Evolutionary conservation across 1,284 basidiomycete genomes (phyloP).

Genomic region (Macrocystidia cucumis): DNA sequence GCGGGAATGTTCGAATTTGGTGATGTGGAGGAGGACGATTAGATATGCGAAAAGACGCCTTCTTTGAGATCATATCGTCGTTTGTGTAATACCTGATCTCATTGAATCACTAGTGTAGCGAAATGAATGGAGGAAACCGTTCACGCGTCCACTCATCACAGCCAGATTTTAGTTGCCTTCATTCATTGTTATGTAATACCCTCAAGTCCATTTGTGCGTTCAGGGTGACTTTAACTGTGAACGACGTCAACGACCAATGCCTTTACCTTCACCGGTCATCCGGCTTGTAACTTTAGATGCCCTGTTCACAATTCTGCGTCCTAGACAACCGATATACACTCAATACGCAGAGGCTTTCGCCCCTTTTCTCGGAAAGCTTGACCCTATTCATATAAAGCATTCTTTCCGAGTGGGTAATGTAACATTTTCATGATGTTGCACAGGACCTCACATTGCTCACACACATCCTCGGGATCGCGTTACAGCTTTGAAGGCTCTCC

Average conservation of each 20-base stretch:
- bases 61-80: no score
- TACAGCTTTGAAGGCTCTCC: slow-evolving; percentile 56
- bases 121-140: no score
- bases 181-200: no score
- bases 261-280: slow-evolving; percentile 19
- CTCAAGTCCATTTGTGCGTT: no score
- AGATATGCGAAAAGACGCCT: no score
- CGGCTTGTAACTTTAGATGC: slow-evolving; percentile 67
- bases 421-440: not conserved
- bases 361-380: slow-evolving; percentile 52
- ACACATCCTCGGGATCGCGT: no score
- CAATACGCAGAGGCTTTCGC: slow-evolving; percentile 64
- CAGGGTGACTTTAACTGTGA: no score
- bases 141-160: no score
- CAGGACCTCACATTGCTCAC: slow-evolving; percentile 8
- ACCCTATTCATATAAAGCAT: slow-evolving; percentile 38
- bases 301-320: slow-evolving; percentile 59
- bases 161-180: no score
- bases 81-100: no score
- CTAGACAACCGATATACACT: slow-evolving; percentile 54
- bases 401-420: slow-evolving; percentile 62
- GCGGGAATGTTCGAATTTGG: slow-evolving; percentile 87
- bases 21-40: slow-evolving; percentile 73
- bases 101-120: no score
- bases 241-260: slow-evolving; percentile 1